Evolutionary conservation across 2,329 filamentous ascomycete species (phyloP).

Genomic region (Tolypocladium pustulatum): DNA sequence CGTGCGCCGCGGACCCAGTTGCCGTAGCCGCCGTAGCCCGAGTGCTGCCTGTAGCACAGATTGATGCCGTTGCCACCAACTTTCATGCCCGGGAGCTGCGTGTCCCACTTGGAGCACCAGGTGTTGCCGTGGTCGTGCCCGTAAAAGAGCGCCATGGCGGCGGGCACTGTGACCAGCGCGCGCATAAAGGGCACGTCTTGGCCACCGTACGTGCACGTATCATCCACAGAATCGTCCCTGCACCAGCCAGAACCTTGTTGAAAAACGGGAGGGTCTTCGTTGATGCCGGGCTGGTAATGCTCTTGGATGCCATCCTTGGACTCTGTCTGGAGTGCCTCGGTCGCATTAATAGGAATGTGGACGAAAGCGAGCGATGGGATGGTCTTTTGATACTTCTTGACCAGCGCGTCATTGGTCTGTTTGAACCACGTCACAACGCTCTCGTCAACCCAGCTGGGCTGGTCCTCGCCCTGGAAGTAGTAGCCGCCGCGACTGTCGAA

Average conservation of each 20-base stretch:
- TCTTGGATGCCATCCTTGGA: conserved; percentile 18
- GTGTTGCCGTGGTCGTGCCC: conserved; percentile 58
- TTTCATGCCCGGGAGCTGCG: conserved; percentile 20
- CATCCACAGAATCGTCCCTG: conserved; percentile 23
- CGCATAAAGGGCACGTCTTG: conserved; percentile 54
- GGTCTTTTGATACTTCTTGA: conserved; percentile 15
- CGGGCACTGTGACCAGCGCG: conserved; percentile 41
- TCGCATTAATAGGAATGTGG: conserved; percentile 36
- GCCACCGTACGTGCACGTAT: conserved; percentile 29
- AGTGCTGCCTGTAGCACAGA: conserved; percentile 52
- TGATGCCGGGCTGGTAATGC: conserved; percentile 31
- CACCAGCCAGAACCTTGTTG: conserved; percentile 35
- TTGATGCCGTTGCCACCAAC: conserved; percentile 31
- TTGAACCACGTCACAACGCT: conserved; percentile 35
- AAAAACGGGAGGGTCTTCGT: conserved; percentile 29
- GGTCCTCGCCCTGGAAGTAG: conserved; percentile 30
- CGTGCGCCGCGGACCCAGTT: conserved; percentile 51
- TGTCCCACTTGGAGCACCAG: conserved; percentile 44
- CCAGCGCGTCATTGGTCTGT: conserved; percentile 11
- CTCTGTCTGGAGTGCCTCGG: conserved; percentile 24
- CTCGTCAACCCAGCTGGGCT: conserved; percentile 34
- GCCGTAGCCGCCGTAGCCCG: conserved; percentile 62
- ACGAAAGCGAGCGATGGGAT: conserved; percentile 38
- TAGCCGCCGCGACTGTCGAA: conserved; percentile 58
- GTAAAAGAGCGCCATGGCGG: conserved; percentile 47